Evolutionary conservation across 805 yeast genomes (phyloP), one percentile per base, ranked within the genome.

Genomic region (Komagataella kurtzmanii): DNA sequence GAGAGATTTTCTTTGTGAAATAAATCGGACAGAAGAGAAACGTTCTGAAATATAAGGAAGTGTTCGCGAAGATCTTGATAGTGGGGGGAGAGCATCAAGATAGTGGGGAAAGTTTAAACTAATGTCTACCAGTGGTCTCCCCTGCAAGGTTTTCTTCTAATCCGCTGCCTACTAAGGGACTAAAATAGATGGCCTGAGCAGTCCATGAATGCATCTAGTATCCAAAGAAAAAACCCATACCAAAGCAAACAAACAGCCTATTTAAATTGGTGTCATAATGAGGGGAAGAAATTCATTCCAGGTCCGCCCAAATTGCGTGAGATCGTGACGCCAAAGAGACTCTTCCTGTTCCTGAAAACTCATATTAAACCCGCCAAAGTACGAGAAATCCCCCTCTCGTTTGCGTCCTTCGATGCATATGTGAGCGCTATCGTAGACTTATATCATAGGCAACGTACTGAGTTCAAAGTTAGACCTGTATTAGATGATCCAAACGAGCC

Each of bases 341-440:
- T 53, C 10, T 48, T 30, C 23, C 24, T 6, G 12, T 53, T 51
- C n/a, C 46, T 45, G n/a, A 45, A 45, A 19, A 45, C 40, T 18
- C 49, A 17, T 23, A 12, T 17, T 30, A 23, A 21, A 46, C 51
- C 21, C 49, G 50, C 30, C 24, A 45, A 14, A 17, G 14, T 12
- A 44, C 24, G 48, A 3, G 54, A 23, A 50, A 53, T 17, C 21
- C 49, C 19, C 30, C 48, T 48, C 36, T 53, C 54, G 3, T 53
- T 51, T 36, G 45, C 51, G 4, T 53, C 49, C 17, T 53, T 48
- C 46, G 54, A 53, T 21, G 53, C 49, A 21, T 52, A 53, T 17
- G 54, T 53, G 40, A 53, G 53, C 21, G 51, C 54, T 6, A 4
- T 51, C 3, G 51, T 53, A 47, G 49, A 45, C 8, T 46, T 53